Evolutionary conservation across 2,329 filamentous ascomycete genomes (phyloP), one percentile per base, ranked within the genome.

Genomic region (Penicillium olsonii): DNA sequence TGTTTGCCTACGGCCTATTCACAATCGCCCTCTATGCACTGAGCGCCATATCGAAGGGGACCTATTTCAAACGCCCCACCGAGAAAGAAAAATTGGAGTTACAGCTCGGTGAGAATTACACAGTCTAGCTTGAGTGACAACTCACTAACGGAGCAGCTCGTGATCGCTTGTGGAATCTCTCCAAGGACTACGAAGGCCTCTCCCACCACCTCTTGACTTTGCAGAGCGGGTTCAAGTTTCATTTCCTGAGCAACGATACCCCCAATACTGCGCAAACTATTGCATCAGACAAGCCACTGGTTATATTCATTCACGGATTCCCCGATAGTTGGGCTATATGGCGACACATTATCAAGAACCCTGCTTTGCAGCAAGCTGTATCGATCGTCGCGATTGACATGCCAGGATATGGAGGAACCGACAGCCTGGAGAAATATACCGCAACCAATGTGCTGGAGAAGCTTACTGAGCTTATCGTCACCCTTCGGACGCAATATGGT

Each of bases 231-330:
- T 68, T 76, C 52, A 77, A 76, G 55, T 74, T 84, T 22, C 82
- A 84, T 61, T 83, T 83, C 57, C 68, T 84, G 45, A 70, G 71
- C 59, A 79, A 69, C 59, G 52, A 70, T 54, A 43, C 55, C 9
- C 46, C 56, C 4, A 48, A 53, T 37, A 53, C 66, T 64, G 45
- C 34, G 12, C 52, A 47, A 17, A 53, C 33, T 15, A 46, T 47
- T 57, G 53, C 39, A 19, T 42, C 52, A 18, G 52, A 55, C 10
- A 71, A 66, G 43, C 69, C 72, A 1, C 63, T 83, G 14, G 71
- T 80, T 19, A 72, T 84, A 34, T 79, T 83, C 56, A 67, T 84
- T 15, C 81, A 84, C 62, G 81, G 82, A 31, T 84, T 83, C 50
- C 82, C 82, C 6, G 81, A 84, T 57, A 82, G 79, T 48, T 82